A percentile compares a stretch with the other conserved stretches of the same genome.
Conservation (phyloP, 139 green algal species). For the Deuterostichococcus epilithicus region DNA sequence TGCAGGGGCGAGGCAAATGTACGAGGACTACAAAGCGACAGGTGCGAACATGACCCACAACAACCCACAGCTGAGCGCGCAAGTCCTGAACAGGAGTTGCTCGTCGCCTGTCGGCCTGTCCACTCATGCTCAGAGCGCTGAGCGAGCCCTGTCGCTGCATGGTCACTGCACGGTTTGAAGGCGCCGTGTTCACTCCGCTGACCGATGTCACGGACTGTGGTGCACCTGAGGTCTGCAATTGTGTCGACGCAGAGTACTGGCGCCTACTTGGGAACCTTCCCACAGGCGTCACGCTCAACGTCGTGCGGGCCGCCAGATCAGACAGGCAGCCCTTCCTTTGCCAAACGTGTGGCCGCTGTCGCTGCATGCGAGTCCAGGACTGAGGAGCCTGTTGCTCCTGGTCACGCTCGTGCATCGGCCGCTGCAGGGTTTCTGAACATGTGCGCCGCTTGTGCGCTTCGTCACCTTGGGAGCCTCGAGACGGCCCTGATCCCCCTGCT, state of each 20-base stretch:
- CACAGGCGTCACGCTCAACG: slow-evolving; percentile 35
- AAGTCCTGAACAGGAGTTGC: too few species aligned
- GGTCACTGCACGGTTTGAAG: background rate
- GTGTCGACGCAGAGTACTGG: slow-evolving; percentile 40
- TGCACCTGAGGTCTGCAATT: too few species aligned
- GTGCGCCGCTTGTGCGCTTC: background rate
- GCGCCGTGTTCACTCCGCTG: too few species aligned
- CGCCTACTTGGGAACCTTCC: slow-evolving; percentile 48
- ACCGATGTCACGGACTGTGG: too few species aligned
- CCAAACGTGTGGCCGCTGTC: background rate
- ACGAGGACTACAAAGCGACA: slow-evolving; percentile 53
- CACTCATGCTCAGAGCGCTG: too few species aligned
- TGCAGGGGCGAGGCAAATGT: too few species aligned
- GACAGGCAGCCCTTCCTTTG: slow-evolving; percentile 35
- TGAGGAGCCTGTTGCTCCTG: too few species aligned
- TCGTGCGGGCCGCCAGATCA: slow-evolving; percentile 58
- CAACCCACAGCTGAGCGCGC: slow-evolving; percentile 20
- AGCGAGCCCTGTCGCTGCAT: too few species aligned
- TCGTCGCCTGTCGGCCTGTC: too few species aligned
- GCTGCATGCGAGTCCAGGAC: too few species aligned
- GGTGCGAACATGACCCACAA: background rate
- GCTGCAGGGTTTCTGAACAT: background rate
- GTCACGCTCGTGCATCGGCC: too few species aligned
- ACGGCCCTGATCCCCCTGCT: background rate
- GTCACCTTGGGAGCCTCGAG: background rate